Percentiles rank a stretch among this genome's conserved stretches.
Conservation (phyloP, 768 basidiomycete genomes). For the Tylopilus cervinicoccineus region DNA sequence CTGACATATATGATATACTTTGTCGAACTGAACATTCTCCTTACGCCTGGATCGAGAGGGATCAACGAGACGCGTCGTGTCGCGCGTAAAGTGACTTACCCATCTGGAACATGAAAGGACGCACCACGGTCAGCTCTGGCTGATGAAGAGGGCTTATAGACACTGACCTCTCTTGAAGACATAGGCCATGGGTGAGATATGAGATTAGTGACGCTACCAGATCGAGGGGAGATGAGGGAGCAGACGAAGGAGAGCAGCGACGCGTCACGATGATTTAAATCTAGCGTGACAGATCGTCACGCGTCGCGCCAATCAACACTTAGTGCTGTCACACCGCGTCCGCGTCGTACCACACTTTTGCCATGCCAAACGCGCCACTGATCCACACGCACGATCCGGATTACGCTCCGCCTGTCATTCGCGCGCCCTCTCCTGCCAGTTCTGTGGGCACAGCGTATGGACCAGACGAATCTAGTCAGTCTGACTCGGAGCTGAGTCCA, state of each 20-base stretch:
- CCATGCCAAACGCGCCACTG: slow-evolving; percentile 27
- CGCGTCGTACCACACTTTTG: too few relatives aligned
- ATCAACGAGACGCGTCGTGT: slow-evolving; percentile 25
- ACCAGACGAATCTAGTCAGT: slow-evolving; percentile 41
- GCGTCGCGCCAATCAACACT: slow-evolving; percentile 30
- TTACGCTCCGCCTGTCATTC: slow-evolving; percentile 44
- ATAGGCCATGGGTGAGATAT: slow-evolving; percentile 38
- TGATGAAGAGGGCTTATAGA: background rate
- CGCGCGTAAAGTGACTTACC: slow-evolving; percentile 32
- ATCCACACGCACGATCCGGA: slow-evolving; percentile 34
- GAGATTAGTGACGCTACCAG: slow-evolving; percentile 1
- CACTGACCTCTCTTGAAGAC: slow-evolving; percentile 57
- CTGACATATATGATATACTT: slow-evolving; percentile 45
- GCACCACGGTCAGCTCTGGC: slow-evolving; percentile 6
- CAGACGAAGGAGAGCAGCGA: slow-evolving; percentile 14
- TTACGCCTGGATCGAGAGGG: slow-evolving; percentile 53
- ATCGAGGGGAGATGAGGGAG: slow-evolving; percentile 22
- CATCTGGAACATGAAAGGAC: slow-evolving; percentile 35
- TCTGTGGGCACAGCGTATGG: slow-evolving; percentile 47
- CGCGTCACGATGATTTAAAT: slow-evolving; percentile 29
- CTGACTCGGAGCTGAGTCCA: slow-evolving; percentile 36
- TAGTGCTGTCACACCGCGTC: slow-evolving; percentile 34
- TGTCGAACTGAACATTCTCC: slow-evolving; percentile 91
- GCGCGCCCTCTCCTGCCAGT: slow-evolving; percentile 44
- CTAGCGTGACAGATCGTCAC: slow-evolving; percentile 29